Evolutionary conservation across 352 stramenopile genomes (phyloP), one percentile per base, ranked within the genome.

Genomic region (Blastocystis sp.): DNA sequence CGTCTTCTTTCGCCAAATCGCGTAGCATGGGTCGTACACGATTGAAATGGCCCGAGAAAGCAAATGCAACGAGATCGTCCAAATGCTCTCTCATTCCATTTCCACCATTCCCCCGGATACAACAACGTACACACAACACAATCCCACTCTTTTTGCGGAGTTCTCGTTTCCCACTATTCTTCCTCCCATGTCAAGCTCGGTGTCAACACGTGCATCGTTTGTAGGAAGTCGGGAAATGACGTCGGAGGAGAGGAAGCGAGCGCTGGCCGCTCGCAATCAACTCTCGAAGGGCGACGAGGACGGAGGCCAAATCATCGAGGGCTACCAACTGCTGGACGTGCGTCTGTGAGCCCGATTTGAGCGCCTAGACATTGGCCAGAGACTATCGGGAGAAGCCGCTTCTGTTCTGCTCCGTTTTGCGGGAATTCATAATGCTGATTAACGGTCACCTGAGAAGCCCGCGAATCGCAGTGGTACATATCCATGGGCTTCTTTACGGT

Each of bases 271-370:
- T 16, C 36, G 44, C 24, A 81, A 81, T 44, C 46, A 81, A 32
- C 69, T 81, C 1, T 40, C 42, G 2, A 81, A 81, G 32, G 44
- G 46, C 16, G 69, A 81, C 14, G 42, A 64, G 11, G 48, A 81
- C 21, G 27, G 29, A 51, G 32, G 42, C n/a, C 32, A 42, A 44
- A 81, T 81, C 63, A 40, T 40, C 18, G 69, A 81, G 34, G 69
- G 69, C 21, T 81, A 63, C 42, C 69, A 81, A n/a, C 54, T 81
- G 18, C 36, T 81, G 32, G 69, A 81, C 29, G 69, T 81, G 24
- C 34, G 6, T 29, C 34, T 81, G 38, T 63, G 14, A 27, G 14
- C 36, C 44, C 6, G 27, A 11, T 44, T 29, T 81, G 44, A 61
- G 21, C 18, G 32, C 18, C 0, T 81, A 81, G 69, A 81, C 69